These are phyloP conservation scores for Naganishia vishniacii DNA, from an alignment of 768 basidiomycete species.

Conservation along the genomic window DNA sequence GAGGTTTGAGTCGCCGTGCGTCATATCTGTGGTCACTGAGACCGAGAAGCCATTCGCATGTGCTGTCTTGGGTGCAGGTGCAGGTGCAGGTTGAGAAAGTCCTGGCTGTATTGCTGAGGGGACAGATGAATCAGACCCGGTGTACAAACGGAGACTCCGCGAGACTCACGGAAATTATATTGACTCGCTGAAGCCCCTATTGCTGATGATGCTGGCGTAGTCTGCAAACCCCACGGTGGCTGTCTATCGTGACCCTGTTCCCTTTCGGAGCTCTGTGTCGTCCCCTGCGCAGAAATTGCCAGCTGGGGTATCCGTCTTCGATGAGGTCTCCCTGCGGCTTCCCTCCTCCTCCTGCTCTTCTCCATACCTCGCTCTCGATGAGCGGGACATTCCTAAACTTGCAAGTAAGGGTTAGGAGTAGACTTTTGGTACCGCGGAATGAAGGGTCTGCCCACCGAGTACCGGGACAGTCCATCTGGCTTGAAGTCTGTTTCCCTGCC, in stretches of 20 bases:
- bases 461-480: conserved; percentile 5
- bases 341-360: conserved; percentile 1
- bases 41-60: background rate
- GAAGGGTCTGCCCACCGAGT: background rate
- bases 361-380: conserved; percentile 13
- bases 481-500: conserved; percentile 9
- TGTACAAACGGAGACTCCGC: no score
- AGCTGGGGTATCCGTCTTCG: background rate
- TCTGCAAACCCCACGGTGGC: background rate
- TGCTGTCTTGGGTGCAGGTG: no score
- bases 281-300: background rate
- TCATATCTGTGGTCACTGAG: no score
- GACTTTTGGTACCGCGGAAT: no score
- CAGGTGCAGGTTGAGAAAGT: no score
- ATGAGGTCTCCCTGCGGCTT: conserved; percentile 3
- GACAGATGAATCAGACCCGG: no score
- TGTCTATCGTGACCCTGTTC: background rate
- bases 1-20: background rate
- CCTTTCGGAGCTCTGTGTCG: background rate
- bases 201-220: no score
- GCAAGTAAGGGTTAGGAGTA: no score
- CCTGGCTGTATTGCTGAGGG: no score
- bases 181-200: no score
- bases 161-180: no score
- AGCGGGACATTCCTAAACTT: conserved; percentile 3